Percentiles rank a stretch among this genome's conserved stretches.
phyloP scores from a whole-genome alignment of 2,329 filamentous ascomycete species.

The Leptoxyphium fumago region DNA sequence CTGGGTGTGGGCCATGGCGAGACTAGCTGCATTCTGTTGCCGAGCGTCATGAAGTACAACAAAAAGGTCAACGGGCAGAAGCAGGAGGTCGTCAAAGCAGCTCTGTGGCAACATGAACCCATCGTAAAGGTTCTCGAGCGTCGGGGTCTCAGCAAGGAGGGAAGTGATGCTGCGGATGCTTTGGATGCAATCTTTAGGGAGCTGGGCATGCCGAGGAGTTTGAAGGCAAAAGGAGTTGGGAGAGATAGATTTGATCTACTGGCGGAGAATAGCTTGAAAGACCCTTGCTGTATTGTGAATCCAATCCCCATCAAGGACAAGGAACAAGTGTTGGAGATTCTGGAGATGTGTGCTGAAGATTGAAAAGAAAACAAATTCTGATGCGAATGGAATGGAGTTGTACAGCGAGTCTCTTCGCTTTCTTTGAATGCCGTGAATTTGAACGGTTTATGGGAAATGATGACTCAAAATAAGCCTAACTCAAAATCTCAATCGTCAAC shows the following conservation, averaged over 20 bases:
- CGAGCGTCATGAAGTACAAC: constrained; percentile 44
- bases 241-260: constrained; percentile 33
- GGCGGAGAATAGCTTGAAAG: constrained; percentile 35
- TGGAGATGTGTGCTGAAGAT: constrained; percentile 22
- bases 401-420: not conserved
- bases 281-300: constrained; percentile 38
- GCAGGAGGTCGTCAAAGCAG: constrained; percentile 26
- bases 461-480: too few relatives aligned
- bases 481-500: too few relatives aligned
- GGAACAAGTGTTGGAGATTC: constrained; percentile 37
- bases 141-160: constrained; percentile 12
- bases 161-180: constrained; percentile 35
- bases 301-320: constrained; percentile 34
- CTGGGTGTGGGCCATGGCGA: constrained; percentile 45
- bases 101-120: constrained; percentile 25
- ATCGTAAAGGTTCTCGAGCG: constrained; percentile 23
- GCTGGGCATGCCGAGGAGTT: constrained; percentile 38
- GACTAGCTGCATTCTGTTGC: constrained; percentile 42
- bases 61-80: constrained; percentile 24
- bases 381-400: not conserved
- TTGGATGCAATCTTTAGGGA: constrained; percentile 37
- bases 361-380: not conserved
- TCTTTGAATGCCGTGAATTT: too few relatives aligned
- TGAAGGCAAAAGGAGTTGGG: constrained; percentile 37
- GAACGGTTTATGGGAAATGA: too few relatives aligned